Base-by-base conservation (phyloP, 768 basidiomycete genomes). In the Leccinum truebloodii region DNA sequence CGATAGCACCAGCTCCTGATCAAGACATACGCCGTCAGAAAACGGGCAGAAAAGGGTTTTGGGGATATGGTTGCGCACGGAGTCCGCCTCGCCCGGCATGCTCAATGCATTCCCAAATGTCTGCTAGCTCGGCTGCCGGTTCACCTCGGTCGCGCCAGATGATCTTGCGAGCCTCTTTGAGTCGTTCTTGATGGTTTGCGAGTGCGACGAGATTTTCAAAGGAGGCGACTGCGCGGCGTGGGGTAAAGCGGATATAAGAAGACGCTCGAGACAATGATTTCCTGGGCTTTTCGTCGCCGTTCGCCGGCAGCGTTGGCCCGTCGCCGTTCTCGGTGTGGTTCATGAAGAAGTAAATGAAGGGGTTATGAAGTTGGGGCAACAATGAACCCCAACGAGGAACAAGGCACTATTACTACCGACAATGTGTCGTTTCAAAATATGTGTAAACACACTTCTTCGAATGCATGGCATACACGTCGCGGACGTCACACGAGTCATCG, bases 171-270 rank as follows among this genome's bases (percentile, higher is more conserved):
- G 92, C 90, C 58, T 86, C 86, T 62, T 76, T 81, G 34, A 94
- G 77, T 2, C 84, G 79, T 61, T 94, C 90, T 70, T 92, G 88
- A 73, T 90, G 86, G 74, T 93, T 92, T 5, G 92, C 93, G 58
- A 95, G 80, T 14, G 89, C 89, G 22, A 92, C 87, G 8, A 95
- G 78, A 68, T 90, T 92, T 70, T 94, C 91, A 65, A 94, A 94
- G 0, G 90, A 92, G 9, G 83, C 81, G 77, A 89, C 85, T 4
- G 87, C 83, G 37, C 79, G 75, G 14, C 69, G 66, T 77, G 86
- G 86, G 1, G 82, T 79, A 63, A 86, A 79, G 6, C 78, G 75
- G 56, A 84, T 79, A 63, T 82, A 78, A 4, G 80, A 71, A 8
- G 73, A 60, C 12, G 60, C 60, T 34, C 72, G 59, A n/a, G 66